Percentiles rank a stretch among this genome's conserved stretches.
Evolutionary conservation across 768 basidiomycete species (phyloP).

Genomic region (Auricularia auricula-judae): DNA sequence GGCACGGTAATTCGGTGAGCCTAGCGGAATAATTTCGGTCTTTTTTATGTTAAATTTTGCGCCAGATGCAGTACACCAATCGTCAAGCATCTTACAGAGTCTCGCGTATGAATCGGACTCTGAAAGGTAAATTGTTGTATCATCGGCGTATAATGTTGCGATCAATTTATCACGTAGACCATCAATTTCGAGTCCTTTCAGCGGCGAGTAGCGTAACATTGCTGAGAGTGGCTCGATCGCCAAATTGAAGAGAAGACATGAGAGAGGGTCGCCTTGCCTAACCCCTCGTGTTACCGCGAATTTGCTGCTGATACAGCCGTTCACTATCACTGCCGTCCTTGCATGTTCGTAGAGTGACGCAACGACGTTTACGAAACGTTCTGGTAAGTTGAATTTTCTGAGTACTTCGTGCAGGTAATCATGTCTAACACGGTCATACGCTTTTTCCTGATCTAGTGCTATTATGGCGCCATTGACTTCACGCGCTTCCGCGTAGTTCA

Average conservation of each 20-base stretch:
- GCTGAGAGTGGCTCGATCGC: constrained; percentile 30
- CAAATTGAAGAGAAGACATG: constrained; percentile 28
- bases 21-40: constrained; percentile 28
- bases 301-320: constrained; percentile 16
- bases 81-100: constrained; percentile 18
- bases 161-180: constrained; percentile 6
- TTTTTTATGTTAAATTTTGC: constrained; percentile 33
- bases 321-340: constrained; percentile 21
- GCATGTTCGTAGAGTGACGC: constrained; percentile 20
- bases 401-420: constrained; percentile 10
- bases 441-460: constrained; percentile 3
- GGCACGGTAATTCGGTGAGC: constrained; percentile 10
- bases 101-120: constrained; percentile 16
- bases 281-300: constrained; percentile 23
- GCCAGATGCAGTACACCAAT: constrained; percentile 29
- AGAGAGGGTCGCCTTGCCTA: constrained; percentile 28
- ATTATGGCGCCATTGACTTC: constrained; percentile 9
- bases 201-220: constrained; percentile 17
- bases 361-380: constrained; percentile 14
- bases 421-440: constrained; percentile 12
- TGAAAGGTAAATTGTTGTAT: constrained; percentile 27
- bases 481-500: constrained; percentile 8
- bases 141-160: constrained; percentile 25
- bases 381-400: constrained; percentile 2
- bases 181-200: constrained; percentile 13